Conservation (phyloP, 1,139 yeast species). For the Scheffersomyces lignicola region DNA sequence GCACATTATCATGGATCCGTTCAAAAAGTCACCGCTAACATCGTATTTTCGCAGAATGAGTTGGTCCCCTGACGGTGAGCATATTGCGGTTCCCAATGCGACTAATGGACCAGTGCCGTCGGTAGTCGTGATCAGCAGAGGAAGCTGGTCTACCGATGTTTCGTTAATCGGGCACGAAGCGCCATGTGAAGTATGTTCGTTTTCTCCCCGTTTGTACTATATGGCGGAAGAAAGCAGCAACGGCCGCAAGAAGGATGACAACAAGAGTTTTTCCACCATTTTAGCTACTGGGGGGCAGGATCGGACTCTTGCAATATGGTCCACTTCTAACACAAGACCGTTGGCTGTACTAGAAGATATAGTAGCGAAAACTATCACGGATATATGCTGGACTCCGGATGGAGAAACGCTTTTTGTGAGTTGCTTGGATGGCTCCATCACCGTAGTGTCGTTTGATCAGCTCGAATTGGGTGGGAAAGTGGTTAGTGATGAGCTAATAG, state of each 20-base stretch:
- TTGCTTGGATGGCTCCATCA: slow-evolving; percentile 82
- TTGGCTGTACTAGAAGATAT: slow-evolving; percentile 65
- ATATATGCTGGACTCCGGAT: slow-evolving; percentile 75
- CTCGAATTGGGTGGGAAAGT: slow-evolving; percentile 70
- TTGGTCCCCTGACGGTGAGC: slow-evolving; percentile 99
- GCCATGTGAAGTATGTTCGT: slow-evolving; percentile 91
- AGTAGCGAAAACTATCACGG: slow-evolving; percentile 64
- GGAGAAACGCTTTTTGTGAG: slow-evolving; percentile 73
- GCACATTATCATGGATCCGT: slow-evolving; percentile 79
- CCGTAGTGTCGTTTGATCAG: slow-evolving; percentile 65
- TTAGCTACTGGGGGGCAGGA: slow-evolving; percentile 84
- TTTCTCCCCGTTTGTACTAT: slow-evolving; percentile 72
- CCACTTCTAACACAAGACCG: slow-evolving; percentile 60
- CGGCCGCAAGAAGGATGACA: slow-evolving; percentile 18
- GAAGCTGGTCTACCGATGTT: slow-evolving; percentile 88
- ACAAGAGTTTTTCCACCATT: slow-evolving; percentile 44
- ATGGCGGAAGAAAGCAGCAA: slow-evolving; percentile 12
- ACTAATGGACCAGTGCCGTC: slow-evolving; percentile 95
- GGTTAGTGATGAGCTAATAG: slow-evolving; percentile 64
- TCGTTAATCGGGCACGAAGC: slow-evolving; percentile 94
- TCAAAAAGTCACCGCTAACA: slow-evolving; percentile 83
- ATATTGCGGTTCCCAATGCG: slow-evolving; percentile 94
- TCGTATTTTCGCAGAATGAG: slow-evolving; percentile 89
- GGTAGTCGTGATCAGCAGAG: slow-evolving; percentile 84
- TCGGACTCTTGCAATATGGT: slow-evolving; percentile 70